A percentile compares a stretch with the other conserved stretches of the same genome.
phyloP scores from a whole-genome alignment of 2,329 filamentous ascomycete species.

The Colletotrichum magnum region DNA sequence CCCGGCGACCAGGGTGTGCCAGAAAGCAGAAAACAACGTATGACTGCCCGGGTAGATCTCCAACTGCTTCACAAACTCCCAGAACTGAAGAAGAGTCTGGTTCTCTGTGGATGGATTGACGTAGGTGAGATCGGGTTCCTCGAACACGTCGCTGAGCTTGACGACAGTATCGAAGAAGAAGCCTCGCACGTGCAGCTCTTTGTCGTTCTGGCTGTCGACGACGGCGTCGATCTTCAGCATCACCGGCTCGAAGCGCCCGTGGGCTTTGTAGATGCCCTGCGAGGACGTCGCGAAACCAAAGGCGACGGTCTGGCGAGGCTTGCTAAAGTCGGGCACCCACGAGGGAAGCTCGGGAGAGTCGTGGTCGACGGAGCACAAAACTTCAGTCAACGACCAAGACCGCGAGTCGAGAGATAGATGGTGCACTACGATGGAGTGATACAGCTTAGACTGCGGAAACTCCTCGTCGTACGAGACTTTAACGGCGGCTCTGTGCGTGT shows the following conservation, averaged over 20 bases:
- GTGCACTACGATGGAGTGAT: background rate
- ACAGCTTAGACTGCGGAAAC: conserved; percentile 1
- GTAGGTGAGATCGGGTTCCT: conserved; percentile 2
- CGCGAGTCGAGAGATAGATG: background rate
- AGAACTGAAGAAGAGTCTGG: background rate
- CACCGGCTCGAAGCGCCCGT: background rate
- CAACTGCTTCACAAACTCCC: background rate
- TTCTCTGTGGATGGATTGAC: conserved; percentile 48
- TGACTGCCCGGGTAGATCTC: background rate
- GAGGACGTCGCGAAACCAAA: conserved; percentile 1
- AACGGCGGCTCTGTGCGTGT: background rate
- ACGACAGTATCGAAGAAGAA: conserved; percentile 1
- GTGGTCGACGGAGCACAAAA: conserved; percentile 19
- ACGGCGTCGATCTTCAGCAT: background rate
- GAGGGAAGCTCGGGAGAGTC: conserved; percentile 22
- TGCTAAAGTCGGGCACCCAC: conserved; percentile 37
- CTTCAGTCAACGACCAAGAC: background rate
- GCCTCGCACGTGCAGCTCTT: background rate
- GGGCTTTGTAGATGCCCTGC: background rate
- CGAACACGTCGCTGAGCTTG: background rate
- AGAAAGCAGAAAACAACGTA: conserved; percentile 13
- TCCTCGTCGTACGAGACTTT: conserved; percentile 16
- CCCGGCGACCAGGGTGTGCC: conserved; percentile 17
- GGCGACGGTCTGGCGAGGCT: conserved; percentile 4
- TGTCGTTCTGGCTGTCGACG: background rate